Conservation (phyloP, 108 stramenopile species). For the Cyclotella sp. region DNA sequence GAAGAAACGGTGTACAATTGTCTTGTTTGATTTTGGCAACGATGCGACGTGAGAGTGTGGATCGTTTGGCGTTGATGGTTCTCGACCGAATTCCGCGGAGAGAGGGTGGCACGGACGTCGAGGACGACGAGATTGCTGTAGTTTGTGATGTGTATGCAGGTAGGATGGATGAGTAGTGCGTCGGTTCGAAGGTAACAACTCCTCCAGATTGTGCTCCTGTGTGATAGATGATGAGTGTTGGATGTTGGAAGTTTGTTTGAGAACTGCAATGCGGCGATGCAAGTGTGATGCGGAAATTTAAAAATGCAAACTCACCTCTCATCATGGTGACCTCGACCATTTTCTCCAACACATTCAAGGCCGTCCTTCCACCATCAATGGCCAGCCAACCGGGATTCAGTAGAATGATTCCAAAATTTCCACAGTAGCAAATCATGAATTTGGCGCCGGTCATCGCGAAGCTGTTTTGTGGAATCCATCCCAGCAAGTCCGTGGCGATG, state of each 20-base stretch:
- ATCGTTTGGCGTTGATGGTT: slow-evolving; percentile 84
- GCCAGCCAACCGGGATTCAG: slow-evolving; percentile 73
- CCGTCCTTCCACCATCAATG: slow-evolving; percentile 60
- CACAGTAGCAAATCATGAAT: slow-evolving; percentile 58
- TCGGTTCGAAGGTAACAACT: slow-evolving; percentile 63
- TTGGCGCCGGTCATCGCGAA: neutral
- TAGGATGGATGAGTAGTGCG: slow-evolving; percentile 10
- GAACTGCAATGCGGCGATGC: neutral
- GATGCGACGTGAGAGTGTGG: slow-evolving; percentile 65
- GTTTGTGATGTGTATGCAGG: neutral
- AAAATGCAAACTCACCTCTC: slow-evolving; percentile 53
- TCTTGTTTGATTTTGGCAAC: slow-evolving; percentile 52
- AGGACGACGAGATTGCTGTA: slow-evolving; percentile 10
- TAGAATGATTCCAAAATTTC: slow-evolving; percentile 82
- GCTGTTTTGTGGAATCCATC: slow-evolving; percentile 33
- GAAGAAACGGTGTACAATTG: slow-evolving; percentile 27
- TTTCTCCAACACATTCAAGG: slow-evolving; percentile 73
- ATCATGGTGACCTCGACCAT: slow-evolving; percentile 89
- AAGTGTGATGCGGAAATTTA: neutral
- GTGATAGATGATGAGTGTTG: neutral
- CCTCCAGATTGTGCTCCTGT: slow-evolving; percentile 82
- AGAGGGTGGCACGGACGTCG: slow-evolving; percentile 9
- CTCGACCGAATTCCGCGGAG: slow-evolving; percentile 66
- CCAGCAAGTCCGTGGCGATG: slow-evolving; percentile 67
- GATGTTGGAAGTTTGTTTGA: neutral